These are phyloP conservation scores for Skeletonema menzelii DNA, from an alignment of 108 stramenopile genomes.

Conservation along the genomic window DNA sequence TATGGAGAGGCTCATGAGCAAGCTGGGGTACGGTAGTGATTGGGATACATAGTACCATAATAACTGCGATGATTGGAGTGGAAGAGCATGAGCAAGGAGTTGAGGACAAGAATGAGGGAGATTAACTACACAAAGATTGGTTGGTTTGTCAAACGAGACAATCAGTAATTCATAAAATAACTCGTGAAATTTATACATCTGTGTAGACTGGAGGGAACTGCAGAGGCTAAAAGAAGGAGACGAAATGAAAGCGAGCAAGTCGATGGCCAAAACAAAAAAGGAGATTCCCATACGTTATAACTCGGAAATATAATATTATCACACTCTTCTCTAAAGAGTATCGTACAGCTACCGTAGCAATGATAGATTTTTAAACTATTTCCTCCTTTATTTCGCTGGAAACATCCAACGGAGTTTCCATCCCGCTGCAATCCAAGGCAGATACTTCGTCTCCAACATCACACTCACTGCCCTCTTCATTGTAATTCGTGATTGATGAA, in stretches of 20 bases:
- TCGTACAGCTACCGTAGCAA: no score
- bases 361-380: neutral
- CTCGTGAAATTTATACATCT: neutral
- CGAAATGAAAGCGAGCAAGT: no score
- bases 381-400: neutral
- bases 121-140: neutral
- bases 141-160: neutral
- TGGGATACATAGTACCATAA: conserved; percentile 19
- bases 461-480: neutral
- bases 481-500: neutral
- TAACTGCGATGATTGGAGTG: neutral
- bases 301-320: no score
- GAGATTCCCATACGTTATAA: no score
- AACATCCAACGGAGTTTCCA: neutral
- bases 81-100: neutral
- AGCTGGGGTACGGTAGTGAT: conserved; percentile 45
- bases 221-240: no score
- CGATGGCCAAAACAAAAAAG: no score
- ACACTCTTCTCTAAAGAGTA: neutral
- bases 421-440: neutral
- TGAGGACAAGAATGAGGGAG: neutral
- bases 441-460: neutral
- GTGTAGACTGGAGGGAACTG: no score
- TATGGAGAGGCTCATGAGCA: conserved; percentile 64
- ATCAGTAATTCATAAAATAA: neutral